Conservation (phyloP, 2,329 filamentous ascomycete species). For the Phialophora verrucosa region DNA sequence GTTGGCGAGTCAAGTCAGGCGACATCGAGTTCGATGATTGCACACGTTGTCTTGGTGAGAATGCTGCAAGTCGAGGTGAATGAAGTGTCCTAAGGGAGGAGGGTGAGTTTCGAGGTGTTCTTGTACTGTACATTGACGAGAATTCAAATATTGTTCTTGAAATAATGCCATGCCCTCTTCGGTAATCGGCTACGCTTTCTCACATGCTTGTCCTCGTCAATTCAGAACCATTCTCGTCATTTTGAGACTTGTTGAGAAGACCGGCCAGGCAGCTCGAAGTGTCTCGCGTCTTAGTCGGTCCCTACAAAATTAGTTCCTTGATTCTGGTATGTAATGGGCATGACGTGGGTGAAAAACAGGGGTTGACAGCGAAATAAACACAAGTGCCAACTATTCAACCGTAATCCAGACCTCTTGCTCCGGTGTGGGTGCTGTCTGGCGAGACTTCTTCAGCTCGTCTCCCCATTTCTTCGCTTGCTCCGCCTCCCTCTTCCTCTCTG, state of each 20-base stretch:
- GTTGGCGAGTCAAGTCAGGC: conserved; percentile 4
- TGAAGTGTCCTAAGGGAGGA: not conserved
- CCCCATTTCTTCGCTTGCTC: conserved; percentile 43
- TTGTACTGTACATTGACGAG: conserved; percentile 32
- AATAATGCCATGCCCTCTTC: not conserved
- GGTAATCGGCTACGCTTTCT: not conserved
- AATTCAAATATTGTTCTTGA: conserved; percentile 15
- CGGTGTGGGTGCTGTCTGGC: not conserved
- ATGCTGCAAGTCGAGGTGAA: not conserved
- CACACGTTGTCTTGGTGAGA: not conserved
- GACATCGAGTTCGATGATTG: not conserved
- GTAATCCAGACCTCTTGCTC: conserved; percentile 1
- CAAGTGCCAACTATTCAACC: conserved; percentile 1
- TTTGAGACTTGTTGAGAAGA: not conserved
- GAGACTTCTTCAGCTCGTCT: conserved; percentile 11
- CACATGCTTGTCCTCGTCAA: not conserved
- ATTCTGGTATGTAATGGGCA: not conserved
- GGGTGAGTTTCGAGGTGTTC: conserved; percentile 2
- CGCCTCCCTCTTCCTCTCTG: conserved; percentile 46
- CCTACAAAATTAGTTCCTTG: conserved; percentile 5
- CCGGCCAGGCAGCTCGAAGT: not conserved
- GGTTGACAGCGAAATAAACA: not conserved
- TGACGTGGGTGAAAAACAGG: not conserved
- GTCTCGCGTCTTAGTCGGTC: conserved; percentile 21
- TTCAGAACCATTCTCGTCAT: not conserved